Conservation (phyloP, 2,329 filamentous ascomycete genomes). For the Fusarium pininemorale region DNA sequence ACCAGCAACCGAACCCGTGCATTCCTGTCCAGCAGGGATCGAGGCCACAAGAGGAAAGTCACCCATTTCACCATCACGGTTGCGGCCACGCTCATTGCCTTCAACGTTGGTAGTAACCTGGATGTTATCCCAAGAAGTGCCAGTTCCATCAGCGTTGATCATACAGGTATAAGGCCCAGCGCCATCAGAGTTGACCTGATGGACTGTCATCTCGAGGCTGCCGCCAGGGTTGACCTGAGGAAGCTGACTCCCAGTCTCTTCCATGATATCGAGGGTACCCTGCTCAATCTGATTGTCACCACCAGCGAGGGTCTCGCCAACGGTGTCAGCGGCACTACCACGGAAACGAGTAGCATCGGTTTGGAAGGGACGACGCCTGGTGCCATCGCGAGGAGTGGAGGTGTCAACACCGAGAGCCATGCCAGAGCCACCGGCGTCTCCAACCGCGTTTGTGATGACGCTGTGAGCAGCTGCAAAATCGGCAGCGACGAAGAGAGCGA, state of each 20-base stretch:
- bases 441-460: slow-evolving; percentile 50
- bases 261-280: slow-evolving; percentile 57
- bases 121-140: slow-evolving; percentile 1
- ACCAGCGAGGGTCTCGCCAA: slow-evolving; percentile 7
- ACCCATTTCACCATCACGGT: not conserved
- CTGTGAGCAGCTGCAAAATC: slow-evolving; percentile 1
- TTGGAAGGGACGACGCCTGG: slow-evolving; percentile 68
- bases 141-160: slow-evolving; percentile 68
- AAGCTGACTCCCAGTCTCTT: slow-evolving; percentile 63
- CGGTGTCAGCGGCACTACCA: not conserved
- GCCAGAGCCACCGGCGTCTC: slow-evolving; percentile 67
- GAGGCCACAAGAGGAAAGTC: slow-evolving; percentile 6
- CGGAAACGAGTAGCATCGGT: slow-evolving; percentile 59
- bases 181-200: slow-evolving; percentile 38
- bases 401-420: slow-evolving; percentile 62
- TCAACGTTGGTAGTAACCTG: not conserved
- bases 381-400: slow-evolving; percentile 69
- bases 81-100: slow-evolving; percentile 4
- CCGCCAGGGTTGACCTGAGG: slow-evolving; percentile 69
- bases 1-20: slow-evolving; percentile 4
- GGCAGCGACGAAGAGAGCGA: not conserved
- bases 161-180: slow-evolving; percentile 68
- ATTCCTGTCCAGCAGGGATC: not conserved
- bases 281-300: slow-evolving; percentile 15
- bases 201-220: slow-evolving; percentile 65